phyloP scores from a whole-genome alignment of 83 land plant genomes.

The Picea abies region DNA sequence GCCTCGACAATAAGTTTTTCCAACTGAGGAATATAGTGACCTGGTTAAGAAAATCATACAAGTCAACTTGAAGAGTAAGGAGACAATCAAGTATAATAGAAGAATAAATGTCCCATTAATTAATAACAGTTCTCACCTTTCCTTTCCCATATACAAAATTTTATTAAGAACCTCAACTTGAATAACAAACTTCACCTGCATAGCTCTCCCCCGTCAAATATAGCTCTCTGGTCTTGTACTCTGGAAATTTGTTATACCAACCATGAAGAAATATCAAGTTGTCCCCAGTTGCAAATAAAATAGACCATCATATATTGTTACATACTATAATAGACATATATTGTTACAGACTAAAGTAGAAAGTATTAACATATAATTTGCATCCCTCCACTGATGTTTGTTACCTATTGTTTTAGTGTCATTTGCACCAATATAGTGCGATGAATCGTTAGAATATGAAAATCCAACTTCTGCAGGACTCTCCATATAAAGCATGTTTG shows the following conservation, averaged over 20 bases:
- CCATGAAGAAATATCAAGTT: constrained; percentile 19
- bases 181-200: constrained; percentile 21
- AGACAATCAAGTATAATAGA: not conserved
- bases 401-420: constrained; percentile 19
- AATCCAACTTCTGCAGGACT: constrained; percentile 16
- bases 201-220: constrained; percentile 31
- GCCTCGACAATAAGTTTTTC: constrained; percentile 5
- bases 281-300: constrained; percentile 22
- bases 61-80: too few relatives aligned
- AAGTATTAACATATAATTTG: too few relatives aligned
- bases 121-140: too few relatives aligned
- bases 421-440: not conserved
- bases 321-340: too few relatives aligned
- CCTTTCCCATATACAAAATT: not conserved
- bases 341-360: too few relatives aligned
- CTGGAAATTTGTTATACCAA: constrained; percentile 26
- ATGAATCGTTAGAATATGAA: constrained; percentile 14
- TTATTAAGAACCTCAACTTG: not conserved
- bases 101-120: not conserved
- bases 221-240: constrained; percentile 20
- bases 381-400: not conserved
- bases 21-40: not conserved
- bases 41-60: not conserved
- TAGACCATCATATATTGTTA: too few relatives aligned
- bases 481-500: constrained; percentile 18